Evolutionary conservation across 164 flowering plant genomes (phyloP), one percentile per base, ranked within the genome.

Genomic region (Dillenia turbinata): DNA sequence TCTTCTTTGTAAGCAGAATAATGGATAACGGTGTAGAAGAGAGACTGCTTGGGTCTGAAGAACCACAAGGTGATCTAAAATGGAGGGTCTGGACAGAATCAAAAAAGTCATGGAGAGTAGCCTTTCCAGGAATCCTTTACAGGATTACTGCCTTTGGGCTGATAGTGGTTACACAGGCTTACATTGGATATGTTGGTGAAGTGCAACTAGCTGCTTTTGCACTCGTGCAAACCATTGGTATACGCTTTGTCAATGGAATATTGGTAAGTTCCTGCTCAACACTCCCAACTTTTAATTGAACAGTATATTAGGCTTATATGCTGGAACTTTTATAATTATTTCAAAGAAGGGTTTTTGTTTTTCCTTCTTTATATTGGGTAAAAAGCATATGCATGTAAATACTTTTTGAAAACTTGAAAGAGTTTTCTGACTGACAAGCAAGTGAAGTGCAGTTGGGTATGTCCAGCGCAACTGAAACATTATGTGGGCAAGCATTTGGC

Each of bases 401-500:
- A 33, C 40, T 33, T 33, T 33, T 33, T 33, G 40, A 33, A 33
- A 33, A 33, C 40, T 33, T 33, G 40, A 33, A 33, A 33, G 40
- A 33, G 40, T 33, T 33, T 33, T 33, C 7, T 33, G 40, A 33
- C 40, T 33, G 40, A 33, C 40, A 33, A 33, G 40, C 40, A 33
- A 33, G 40, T 4, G 6, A 33, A 33, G 40, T 33, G 40, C 58
- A 75, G 79, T 22, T 76, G 13, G 79, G 79, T 26, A 67, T 72
- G 75, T 67, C 79, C 9, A 71, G 76, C 50, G 79, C 73, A 24
- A 59, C 69, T 5, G 76, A 75, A 16, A 75, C 79, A 5, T 54
- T 71, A 11, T 75, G 79, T 44, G 75, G 76, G 15, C 79, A 75
- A 72, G 71, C 79, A 12, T 75, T 62, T 45, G 79, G 79, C 33